Percentiles rank a stretch among this genome's conserved stretches.
These are phyloP conservation scores for Rhodotorula babjevae DNA, from an alignment of 768 basidiomycete species.

Conservation along the genomic window DNA sequence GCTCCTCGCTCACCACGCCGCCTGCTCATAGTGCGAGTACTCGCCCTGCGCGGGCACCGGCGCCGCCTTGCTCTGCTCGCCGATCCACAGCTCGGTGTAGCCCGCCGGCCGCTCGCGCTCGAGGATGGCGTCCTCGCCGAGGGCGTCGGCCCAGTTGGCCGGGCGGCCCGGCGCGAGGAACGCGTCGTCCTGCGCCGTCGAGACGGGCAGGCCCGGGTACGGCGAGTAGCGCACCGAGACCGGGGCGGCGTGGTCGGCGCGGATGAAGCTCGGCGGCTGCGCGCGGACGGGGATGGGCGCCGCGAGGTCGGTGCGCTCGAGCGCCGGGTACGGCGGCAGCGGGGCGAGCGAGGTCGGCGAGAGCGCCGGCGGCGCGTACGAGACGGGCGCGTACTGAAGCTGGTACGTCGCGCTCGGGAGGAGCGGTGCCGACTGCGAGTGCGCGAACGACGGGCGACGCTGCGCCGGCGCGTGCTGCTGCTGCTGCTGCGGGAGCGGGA, in stretches of 20 bases:
- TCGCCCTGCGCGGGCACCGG: neutral
- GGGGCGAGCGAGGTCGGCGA: neutral
- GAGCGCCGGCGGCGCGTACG: neutral
- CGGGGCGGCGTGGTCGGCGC: neutral
- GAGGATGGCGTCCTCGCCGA: neutral
- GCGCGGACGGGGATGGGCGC: neutral
- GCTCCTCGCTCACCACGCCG: neutral
- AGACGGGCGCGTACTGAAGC: neutral
- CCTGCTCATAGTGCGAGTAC: neutral
- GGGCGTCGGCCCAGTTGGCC: neutral
- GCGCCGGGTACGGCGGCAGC: neutral
- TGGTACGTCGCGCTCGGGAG: neutral
- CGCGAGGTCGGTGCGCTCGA: neutral
- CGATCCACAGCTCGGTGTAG: conserved; percentile 8
- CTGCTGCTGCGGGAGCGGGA: neutral
- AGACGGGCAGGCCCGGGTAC: neutral
- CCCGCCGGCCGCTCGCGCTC: too few species aligned
- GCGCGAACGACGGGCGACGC: neutral
- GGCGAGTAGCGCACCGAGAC: neutral
- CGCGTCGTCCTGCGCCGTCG: neutral
- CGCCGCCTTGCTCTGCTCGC: neutral
- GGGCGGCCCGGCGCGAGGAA: neutral
- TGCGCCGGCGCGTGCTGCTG: neutral
- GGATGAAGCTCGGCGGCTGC: neutral
- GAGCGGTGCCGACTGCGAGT: neutral